These are phyloP conservation scores for Kurtzmaniella cleridarum DNA, from an alignment of 805 yeast genomes.

Conservation along the genomic window DNA sequence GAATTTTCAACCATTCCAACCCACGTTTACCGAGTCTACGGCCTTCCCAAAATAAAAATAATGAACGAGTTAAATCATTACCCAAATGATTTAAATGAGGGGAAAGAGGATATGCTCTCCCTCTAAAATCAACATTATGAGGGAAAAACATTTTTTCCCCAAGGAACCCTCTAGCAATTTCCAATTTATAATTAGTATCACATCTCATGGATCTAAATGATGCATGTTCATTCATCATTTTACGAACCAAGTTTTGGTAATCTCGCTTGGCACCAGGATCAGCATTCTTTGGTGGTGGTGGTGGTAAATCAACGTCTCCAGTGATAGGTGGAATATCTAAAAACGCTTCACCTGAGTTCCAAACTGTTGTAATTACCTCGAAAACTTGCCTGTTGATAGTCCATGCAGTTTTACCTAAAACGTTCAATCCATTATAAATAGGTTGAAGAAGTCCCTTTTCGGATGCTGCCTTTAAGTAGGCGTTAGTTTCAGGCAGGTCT, in stretches of 20 bases:
- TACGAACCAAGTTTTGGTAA: constrained; percentile 61
- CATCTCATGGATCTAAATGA: constrained; percentile 82
- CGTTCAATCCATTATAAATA: constrained; percentile 78
- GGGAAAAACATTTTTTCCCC: constrained; percentile 78
- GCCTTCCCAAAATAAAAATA: constrained; percentile 74
- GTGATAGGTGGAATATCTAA: constrained; percentile 60
- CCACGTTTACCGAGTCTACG: constrained; percentile 61
- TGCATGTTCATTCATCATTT: constrained; percentile 54
- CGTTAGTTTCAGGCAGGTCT: constrained; percentile 84
- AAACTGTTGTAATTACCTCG: constrained; percentile 63
- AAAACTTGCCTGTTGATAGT: constrained; percentile 74
- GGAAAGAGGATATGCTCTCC: constrained; percentile 77
- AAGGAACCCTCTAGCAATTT: constrained; percentile 85
- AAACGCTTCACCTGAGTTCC: constrained; percentile 81
- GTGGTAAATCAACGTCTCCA: constrained; percentile 41
- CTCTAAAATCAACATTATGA: constrained; percentile 77
- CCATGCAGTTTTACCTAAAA: constrained; percentile 87
- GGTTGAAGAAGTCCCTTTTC: constrained; percentile 57
- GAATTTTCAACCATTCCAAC: constrained; percentile 69
- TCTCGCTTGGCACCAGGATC: constrained; percentile 69
- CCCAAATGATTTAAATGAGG: constrained; percentile 81
- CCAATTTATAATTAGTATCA: constrained; percentile 88
- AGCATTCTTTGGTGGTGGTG: constrained; percentile 53
- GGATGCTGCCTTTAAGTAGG: constrained; percentile 83
- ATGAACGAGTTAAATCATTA: constrained; percentile 69